Evolutionary conservation across 1,284 basidiomycete genomes (phyloP).

Genomic region (Ganoderma meredithae): DNA sequence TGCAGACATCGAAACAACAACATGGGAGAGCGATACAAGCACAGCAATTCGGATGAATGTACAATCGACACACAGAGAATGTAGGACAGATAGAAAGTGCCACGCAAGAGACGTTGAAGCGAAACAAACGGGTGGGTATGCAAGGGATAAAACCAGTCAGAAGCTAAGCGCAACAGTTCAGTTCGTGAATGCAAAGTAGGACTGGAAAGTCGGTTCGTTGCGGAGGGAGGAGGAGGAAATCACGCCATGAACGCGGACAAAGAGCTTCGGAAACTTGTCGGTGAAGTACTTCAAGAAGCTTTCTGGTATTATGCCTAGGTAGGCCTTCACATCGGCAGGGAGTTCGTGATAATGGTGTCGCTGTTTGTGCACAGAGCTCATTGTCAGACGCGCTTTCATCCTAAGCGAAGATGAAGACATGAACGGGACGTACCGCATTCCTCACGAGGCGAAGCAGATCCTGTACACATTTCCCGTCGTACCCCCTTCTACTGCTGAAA

Average conservation of each 20-base stretch:
- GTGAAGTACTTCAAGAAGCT: slow-evolving; percentile 96
- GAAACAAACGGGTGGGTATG: not conserved
- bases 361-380: slow-evolving; percentile 47
- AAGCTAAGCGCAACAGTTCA: slow-evolving; percentile 22
- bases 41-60: not conserved
- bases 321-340: slow-evolving; percentile 87
- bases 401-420: not conserved
- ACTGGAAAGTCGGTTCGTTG: slow-evolving; percentile 85
- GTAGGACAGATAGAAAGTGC: not conserved
- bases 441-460: slow-evolving; percentile 92
- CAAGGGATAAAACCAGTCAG: not conserved
- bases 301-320: slow-evolving; percentile 89
- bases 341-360: slow-evolving; percentile 99
- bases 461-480: slow-evolving; percentile 89
- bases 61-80: not conserved
- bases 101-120: not conserved
- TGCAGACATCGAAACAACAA: not conserved
- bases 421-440: slow-evolving; percentile 79
- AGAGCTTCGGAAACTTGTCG: slow-evolving; percentile 87
- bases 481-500: slow-evolving; percentile 84
- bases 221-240: slow-evolving; percentile 72
- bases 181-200: slow-evolving; percentile 80
- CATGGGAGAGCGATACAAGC: not conserved
- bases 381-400: not conserved
- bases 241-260: slow-evolving; percentile 91